Percentiles rank a stretch among this genome's conserved stretches.
Conservation (phyloP, 768 basidiomycete genomes). For the Psilocybe azurescens region DNA sequence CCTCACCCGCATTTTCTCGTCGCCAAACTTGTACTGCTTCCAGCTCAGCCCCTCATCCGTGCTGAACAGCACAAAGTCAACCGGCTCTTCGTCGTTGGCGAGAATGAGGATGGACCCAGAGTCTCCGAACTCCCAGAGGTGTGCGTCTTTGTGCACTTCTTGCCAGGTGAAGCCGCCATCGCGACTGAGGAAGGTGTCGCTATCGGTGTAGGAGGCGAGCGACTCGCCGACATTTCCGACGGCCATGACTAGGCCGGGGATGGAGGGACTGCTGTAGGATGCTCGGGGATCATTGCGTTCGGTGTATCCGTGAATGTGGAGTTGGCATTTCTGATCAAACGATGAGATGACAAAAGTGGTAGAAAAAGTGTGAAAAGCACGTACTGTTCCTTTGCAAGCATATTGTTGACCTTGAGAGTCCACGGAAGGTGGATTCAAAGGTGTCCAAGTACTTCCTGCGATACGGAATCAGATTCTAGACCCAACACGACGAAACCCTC, state of each 20-base stretch:
- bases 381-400: constrained; percentile 70
- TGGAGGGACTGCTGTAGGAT: constrained; percentile 91
- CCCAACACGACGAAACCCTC: background rate
- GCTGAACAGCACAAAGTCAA: constrained; percentile 87
- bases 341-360: background rate
- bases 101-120: constrained; percentile 93
- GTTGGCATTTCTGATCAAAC: constrained; percentile 68
- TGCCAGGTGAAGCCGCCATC: constrained; percentile 98
- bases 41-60: constrained; percentile 89
- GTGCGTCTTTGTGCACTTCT: constrained; percentile 97
- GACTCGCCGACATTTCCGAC: constrained; percentile 94
- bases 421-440: constrained; percentile 68
- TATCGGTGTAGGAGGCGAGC: constrained; percentile 81
- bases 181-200: constrained; percentile 95
- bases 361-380: constrained; percentile 13
- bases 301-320: constrained; percentile 96
- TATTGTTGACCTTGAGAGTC: constrained; percentile 83
- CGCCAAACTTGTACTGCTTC: constrained; percentile 85
- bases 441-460: constrained; percentile 88
- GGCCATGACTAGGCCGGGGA: constrained; percentile 93
- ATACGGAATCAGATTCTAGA: background rate
- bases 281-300: constrained; percentile 89
- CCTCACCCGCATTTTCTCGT: constrained; percentile 74
- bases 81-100: constrained; percentile 94
- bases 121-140: constrained; percentile 98